Conservation (phyloP, 345 rosid genomes). For the Lepidium africanum region DNA sequence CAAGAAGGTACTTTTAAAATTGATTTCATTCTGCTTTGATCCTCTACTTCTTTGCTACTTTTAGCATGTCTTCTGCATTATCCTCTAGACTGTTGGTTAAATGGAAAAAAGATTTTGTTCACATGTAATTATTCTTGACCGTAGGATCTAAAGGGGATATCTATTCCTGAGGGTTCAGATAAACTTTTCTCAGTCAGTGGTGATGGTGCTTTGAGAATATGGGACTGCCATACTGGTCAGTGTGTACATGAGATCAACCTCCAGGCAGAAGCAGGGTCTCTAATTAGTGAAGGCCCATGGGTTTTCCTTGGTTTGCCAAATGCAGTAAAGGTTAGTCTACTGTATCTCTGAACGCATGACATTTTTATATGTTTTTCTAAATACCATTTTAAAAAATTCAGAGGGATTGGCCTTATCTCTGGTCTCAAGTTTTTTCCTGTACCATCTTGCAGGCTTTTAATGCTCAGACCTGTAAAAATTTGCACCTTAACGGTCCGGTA, state of each 20-base stretch:
- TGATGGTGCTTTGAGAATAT: constrained; percentile 38
- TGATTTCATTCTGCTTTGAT: background rate
- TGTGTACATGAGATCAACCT: constrained; percentile 29
- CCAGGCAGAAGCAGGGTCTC: constrained; percentile 39
- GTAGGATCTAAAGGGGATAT: constrained; percentile 44
- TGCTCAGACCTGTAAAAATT: constrained; percentile 27
- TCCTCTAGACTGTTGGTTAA: too few species aligned
- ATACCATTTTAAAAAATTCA: background rate
- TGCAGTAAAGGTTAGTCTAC: constrained; percentile 37
- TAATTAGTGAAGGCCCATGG: constrained; percentile 52
- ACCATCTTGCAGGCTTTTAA: constrained; percentile 41
- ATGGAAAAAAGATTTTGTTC: background rate
- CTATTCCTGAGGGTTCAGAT: constrained; percentile 39
- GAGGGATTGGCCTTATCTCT: background rate
- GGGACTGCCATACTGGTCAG: constrained; percentile 54
- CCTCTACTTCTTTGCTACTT: too few species aligned
- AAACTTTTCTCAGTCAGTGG: constrained; percentile 49
- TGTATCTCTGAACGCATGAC: background rate
- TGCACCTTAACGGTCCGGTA: constrained; percentile 27
- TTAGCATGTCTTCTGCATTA: too few species aligned
- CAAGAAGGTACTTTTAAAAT: constrained; percentile 16
- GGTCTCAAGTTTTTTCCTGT: background rate
- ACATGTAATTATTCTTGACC: background rate
- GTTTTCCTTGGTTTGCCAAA: constrained; percentile 50
- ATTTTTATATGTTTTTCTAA: background rate